These are phyloP conservation scores for Coniochaeta sp. DNA, from an alignment of 2,329 filamentous ascomycete genomes.

Conservation along the genomic window DNA sequence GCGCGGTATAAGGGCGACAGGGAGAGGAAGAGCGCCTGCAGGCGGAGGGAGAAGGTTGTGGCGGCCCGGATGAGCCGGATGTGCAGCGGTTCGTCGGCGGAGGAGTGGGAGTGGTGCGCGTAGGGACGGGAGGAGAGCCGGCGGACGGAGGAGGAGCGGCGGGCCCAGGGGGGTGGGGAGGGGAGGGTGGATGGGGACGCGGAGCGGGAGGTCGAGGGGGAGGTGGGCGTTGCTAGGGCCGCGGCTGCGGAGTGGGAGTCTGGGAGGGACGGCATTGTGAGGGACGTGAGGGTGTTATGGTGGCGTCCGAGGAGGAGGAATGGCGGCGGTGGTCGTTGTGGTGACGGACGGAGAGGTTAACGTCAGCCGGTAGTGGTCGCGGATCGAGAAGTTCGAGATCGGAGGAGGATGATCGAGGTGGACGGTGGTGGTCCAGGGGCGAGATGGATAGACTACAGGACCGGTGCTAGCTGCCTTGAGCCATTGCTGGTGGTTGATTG, in stretches of 20 bases:
- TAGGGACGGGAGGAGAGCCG: conserved; percentile 37
- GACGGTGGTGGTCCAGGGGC: not conserved
- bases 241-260: conserved; percentile 43
- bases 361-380: not conserved
- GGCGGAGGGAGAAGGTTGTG: conserved; percentile 35
- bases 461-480: conserved; percentile 4
- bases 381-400: not conserved
- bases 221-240: conserved; percentile 29
- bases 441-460: not conserved
- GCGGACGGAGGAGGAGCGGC: conserved; percentile 19
- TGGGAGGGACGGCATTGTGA: conserved; percentile 38
- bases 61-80: conserved; percentile 33
- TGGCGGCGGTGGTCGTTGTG: conserved; percentile 30
- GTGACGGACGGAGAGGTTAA: conserved; percentile 23
- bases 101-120: conserved; percentile 15
- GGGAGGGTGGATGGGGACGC: conserved; percentile 23
- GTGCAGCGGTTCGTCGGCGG: conserved; percentile 21
- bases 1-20: conserved; percentile 57
- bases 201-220: conserved; percentile 17
- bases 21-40: conserved; percentile 42
- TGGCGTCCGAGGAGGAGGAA: conserved; percentile 8
- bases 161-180: conserved; percentile 30
- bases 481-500: not conserved
- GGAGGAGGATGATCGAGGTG: not conserved
- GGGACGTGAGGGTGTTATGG: not conserved